These are phyloP conservation scores for Sporobolus alterniflorus DNA, from an alignment of 202 grass and related monocot species.

Conservation along the genomic window DNA sequence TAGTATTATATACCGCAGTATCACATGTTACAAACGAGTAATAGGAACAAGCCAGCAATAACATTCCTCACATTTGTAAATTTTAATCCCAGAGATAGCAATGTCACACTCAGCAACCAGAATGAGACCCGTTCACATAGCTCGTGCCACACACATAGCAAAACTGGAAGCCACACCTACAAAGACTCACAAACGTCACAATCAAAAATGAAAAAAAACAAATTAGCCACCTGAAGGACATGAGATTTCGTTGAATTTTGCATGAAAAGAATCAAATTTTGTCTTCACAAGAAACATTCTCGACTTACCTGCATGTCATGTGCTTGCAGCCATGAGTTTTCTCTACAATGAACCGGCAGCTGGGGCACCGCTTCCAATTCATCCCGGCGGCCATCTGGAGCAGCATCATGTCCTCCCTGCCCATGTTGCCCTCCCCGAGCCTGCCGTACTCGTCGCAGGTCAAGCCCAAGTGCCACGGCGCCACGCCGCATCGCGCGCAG, in stretches of 20 bases:
- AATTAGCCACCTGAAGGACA: not conserved
- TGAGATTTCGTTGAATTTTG: not conserved
- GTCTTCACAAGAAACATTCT: not conserved
- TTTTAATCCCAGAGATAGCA: not conserved
- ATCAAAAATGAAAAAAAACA: too few relatives aligned
- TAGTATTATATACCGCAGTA: too few relatives aligned
- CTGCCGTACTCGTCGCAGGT: constrained; percentile 41
- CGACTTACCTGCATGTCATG: constrained; percentile 52
- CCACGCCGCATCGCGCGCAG: constrained; percentile 49
- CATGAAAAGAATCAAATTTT: not conserved
- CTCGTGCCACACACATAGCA: constrained; percentile 58
- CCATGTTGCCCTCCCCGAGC: constrained; percentile 4
- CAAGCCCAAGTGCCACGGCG: constrained; percentile 55
- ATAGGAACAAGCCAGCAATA: not conserved
- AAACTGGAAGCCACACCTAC: constrained; percentile 63
- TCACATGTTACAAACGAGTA: not conserved
- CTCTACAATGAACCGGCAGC: constrained; percentile 56
- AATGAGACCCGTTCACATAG: not conserved
- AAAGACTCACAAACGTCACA: not conserved
- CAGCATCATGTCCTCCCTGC: constrained; percentile 54
- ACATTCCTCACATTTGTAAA: not conserved
- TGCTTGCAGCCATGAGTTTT: constrained; percentile 49
- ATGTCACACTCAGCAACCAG: not conserved
- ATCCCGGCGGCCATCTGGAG: constrained; percentile 36
- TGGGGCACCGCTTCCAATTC: constrained; percentile 63